Conservation (phyloP, 2,329 filamentous ascomycete genomes). For the Exophiala calicioides region DNA sequence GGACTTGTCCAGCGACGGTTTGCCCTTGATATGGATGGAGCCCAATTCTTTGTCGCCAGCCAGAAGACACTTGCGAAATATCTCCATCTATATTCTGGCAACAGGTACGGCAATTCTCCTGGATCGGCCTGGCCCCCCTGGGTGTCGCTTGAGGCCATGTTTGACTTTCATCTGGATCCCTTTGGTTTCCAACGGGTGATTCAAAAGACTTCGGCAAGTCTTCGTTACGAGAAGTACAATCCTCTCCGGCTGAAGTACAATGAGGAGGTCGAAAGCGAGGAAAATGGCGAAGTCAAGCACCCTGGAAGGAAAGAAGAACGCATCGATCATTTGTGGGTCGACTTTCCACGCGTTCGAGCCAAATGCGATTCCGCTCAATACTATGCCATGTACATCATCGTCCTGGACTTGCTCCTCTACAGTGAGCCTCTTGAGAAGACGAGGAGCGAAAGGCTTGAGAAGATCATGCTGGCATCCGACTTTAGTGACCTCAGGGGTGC, state of each 20-base stretch:
- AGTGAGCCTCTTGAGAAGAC: constrained; percentile 96
- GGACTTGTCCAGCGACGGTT: constrained; percentile 94
- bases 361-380: constrained; percentile 97
- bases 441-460: constrained; percentile 90
- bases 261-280: constrained; percentile 70
- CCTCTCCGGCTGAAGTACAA: constrained; percentile 95
- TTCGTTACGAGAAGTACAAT: constrained; percentile 98
- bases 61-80: constrained; percentile 87
- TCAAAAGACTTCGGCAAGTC: constrained; percentile 89
- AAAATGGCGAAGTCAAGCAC: constrained; percentile 45
- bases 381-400: constrained; percentile 97
- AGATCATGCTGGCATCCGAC: constrained; percentile 98
- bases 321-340: constrained; percentile 96
- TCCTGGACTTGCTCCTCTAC: constrained; percentile 92
- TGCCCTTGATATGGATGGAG: constrained; percentile 92
- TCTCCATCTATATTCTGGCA: constrained; percentile 90
- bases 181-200: constrained; percentile 98
- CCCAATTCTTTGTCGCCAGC: constrained; percentile 96
- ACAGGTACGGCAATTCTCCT: constrained; percentile 80
- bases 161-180: constrained; percentile 88
- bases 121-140: constrained; percentile 95
- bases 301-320: constrained; percentile 64
- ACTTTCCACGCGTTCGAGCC: constrained; percentile 91
- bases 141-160: constrained; percentile 98
- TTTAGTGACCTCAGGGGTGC: constrained; percentile 95